These are phyloP conservation scores for Dacryopinax primogenitus DNA, from an alignment of 768 basidiomycete species.

Conservation along the genomic window DNA sequence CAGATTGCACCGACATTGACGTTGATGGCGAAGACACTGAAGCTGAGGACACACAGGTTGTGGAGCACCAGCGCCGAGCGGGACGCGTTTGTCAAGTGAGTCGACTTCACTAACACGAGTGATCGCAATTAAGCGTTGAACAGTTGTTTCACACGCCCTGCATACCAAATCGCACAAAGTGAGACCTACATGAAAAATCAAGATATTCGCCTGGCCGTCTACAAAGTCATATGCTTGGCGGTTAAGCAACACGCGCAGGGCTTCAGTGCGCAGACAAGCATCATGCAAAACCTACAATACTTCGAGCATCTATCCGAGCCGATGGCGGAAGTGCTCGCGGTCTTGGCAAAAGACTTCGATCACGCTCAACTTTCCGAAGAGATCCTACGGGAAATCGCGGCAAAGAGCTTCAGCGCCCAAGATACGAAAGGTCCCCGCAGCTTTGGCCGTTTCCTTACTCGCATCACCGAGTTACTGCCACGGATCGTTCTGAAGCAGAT, in stretches of 20 bases:
- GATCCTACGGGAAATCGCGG: constrained; percentile 70
- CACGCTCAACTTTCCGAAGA: constrained; percentile 83
- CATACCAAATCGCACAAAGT: constrained; percentile 72
- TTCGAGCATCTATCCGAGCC: constrained; percentile 89
- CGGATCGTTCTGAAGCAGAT: constrained; percentile 80
- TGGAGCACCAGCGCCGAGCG: constrained; percentile 82
- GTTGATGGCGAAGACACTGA: constrained; percentile 59
- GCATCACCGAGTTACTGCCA: constrained; percentile 66
- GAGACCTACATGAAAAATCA: constrained; percentile 77
- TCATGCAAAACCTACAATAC: constrained; percentile 86
- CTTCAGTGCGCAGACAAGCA: constrained; percentile 71
- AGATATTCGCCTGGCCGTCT: constrained; percentile 59
- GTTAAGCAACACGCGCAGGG: constrained; percentile 84
- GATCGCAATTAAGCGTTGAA: background rate
- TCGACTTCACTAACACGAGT: constrained; percentile 15
- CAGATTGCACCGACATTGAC: constrained; percentile 59
- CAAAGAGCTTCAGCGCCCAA: constrained; percentile 59
- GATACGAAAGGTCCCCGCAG: constrained; percentile 80
- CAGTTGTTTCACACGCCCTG: constrained; percentile 79
- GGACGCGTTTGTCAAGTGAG: constrained; percentile 75
- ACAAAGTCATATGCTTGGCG: constrained; percentile 79
- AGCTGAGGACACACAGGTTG: constrained; percentile 57
- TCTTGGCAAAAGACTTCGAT: constrained; percentile 76
- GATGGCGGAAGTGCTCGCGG: constrained; percentile 77
- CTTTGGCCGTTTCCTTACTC: constrained; percentile 73